Evolutionary conservation across 2,329 filamentous ascomycete species (phyloP).

Genomic region (Cercospora sesami): DNA sequence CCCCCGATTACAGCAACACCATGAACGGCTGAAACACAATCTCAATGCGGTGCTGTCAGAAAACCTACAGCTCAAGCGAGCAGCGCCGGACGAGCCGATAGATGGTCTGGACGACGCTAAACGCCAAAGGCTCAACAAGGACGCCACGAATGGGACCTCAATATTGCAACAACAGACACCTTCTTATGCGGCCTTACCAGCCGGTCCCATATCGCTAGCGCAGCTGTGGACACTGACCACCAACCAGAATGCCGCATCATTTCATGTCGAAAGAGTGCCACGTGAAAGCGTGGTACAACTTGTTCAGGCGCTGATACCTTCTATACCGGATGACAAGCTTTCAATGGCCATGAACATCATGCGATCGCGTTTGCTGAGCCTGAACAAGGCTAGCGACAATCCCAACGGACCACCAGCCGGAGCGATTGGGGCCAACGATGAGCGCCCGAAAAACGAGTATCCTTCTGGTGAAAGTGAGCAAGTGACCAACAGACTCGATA

Average conservation of each 20-base stretch:
- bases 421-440: not conserved
- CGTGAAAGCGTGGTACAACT: conserved; percentile 75
- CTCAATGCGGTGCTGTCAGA: conserved; percentile 80
- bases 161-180: conserved; percentile 32
- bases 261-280: conserved; percentile 80
- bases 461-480: conserved; percentile 70
- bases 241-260: conserved; percentile 71
- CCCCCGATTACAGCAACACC: conserved; percentile 79
- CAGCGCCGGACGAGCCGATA: conserved; percentile 66
- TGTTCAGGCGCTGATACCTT: conserved; percentile 72
- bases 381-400: conserved; percentile 33
- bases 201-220: conserved; percentile 74
- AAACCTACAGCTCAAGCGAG: conserved; percentile 66
- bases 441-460: not conserved
- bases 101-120: conserved; percentile 77
- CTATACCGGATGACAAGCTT: conserved; percentile 68
- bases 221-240: conserved; percentile 84
- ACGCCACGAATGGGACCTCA: conserved; percentile 41
- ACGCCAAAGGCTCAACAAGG: conserved; percentile 67
- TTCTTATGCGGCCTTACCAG: conserved; percentile 68
- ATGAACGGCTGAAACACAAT: conserved; percentile 78
- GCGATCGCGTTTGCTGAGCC: conserved; percentile 44
- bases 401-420: not conserved
- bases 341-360: conserved; percentile 69
- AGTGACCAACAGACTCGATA: conserved; percentile 73